Percentiles rank a stretch among this genome's conserved stretches.
Conservation (phyloP, 495 filamentous ascomycete species). For the Wilcoxina mikolae region DNA sequence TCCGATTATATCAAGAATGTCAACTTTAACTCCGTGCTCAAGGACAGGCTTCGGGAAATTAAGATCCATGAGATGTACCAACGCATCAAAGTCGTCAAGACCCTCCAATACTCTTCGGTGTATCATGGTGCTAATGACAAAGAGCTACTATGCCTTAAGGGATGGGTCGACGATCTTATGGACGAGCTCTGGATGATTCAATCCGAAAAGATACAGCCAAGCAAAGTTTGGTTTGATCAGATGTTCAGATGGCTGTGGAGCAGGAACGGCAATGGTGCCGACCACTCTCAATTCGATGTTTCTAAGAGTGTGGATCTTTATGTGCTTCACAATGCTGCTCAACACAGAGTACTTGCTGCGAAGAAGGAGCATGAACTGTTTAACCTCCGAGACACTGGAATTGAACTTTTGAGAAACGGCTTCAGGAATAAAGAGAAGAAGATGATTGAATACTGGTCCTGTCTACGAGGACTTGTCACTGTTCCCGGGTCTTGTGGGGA, state of each 20-base stretch:
- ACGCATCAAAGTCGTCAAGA: constrained; percentile 5
- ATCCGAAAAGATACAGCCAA: neutral
- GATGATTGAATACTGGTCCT: constrained; percentile 1
- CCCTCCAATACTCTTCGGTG: neutral
- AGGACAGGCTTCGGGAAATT: constrained; percentile 4
- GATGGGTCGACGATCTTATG: constrained; percentile 3
- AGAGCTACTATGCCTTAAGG: constrained; percentile 2
- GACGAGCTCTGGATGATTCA: constrained; percentile 6
- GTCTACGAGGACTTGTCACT: neutral
- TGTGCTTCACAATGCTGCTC: constrained; percentile 3
- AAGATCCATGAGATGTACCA: constrained; percentile 6
- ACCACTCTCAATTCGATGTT: neutral
- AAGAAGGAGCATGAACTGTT: constrained; percentile 9
- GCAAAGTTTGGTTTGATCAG: constrained; percentile 6
- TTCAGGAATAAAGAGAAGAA: constrained; percentile 8
- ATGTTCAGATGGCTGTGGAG: constrained; percentile 6
- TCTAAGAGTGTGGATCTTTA: neutral
- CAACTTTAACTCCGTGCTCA: constrained; percentile 5
- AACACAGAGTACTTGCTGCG: neutral
- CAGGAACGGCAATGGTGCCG: neutral
- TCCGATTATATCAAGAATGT: neutral
- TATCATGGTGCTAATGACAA: constrained; percentile 5
- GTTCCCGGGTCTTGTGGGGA: neutral
- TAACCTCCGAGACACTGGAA: constrained; percentile 5
- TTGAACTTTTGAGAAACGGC: constrained; percentile 2